phyloP scores from a whole-genome alignment of 108 stramenopile species.

The Cyclotella baltica region DNA sequence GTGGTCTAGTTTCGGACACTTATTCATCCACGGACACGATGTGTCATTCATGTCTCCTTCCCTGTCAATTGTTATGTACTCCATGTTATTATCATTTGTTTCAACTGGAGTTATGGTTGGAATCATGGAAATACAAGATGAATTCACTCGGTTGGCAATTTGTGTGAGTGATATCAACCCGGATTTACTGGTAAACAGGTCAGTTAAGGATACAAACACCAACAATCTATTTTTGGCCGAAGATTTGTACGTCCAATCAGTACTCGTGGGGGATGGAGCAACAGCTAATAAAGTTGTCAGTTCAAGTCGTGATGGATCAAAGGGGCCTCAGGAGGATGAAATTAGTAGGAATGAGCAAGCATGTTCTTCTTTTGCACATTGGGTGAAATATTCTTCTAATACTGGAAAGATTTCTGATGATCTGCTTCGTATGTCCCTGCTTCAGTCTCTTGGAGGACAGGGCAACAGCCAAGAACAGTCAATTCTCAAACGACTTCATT shows the following conservation, averaged over 20 bases:
- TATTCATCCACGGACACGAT: conserved; percentile 1
- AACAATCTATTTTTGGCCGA: conserved; percentile 33
- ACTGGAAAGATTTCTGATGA: conserved; percentile 36
- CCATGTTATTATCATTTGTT: conserved; percentile 26
- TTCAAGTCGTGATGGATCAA: conserved; percentile 1
- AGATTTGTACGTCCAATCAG: conserved; percentile 41
- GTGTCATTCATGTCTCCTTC: conserved; percentile 6
- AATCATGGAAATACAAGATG: conserved; percentile 36
- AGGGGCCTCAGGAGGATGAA: conserved; percentile 43
- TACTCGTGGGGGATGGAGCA: conserved; percentile 41
- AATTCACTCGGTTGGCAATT: conserved; percentile 42
- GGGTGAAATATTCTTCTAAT: conserved; percentile 33
- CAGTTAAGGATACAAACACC: not conserved
- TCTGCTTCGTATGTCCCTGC: conserved; percentile 42
- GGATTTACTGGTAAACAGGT: conserved; percentile 27
- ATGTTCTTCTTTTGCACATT: conserved; percentile 29
- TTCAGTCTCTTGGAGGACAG: conserved; percentile 43
- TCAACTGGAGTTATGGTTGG: conserved; percentile 10
- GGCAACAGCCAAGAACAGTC: conserved; percentile 27
- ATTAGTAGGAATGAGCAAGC: conserved; percentile 39
- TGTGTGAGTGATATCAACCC: conserved; percentile 39
- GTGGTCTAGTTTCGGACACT: conserved; percentile 12
- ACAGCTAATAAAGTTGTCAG: conserved; percentile 33
- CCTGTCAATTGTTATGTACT: conserved; percentile 6
- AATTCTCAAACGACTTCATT: conserved; percentile 30